phyloP scores from a whole-genome alignment of 225 moss, liverwort and hornwort genomes.

The Neckera pumila region DNA sequence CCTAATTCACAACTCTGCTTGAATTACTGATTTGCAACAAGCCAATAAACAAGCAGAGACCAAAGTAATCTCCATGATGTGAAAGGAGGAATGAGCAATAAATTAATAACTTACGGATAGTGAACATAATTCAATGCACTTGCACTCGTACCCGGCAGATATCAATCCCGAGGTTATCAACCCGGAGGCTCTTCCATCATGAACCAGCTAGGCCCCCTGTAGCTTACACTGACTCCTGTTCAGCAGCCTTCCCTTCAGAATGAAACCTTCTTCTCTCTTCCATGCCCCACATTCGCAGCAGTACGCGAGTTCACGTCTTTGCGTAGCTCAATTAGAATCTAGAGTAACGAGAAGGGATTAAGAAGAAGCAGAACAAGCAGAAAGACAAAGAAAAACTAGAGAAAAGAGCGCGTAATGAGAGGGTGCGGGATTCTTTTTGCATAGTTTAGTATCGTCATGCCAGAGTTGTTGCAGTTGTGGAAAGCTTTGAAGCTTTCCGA shows the following conservation, averaged over 20 bases:
- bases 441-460: background rate
- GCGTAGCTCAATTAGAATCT: background rate
- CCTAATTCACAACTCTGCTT: background rate
- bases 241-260: background rate
- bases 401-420: background rate
- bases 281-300: background rate
- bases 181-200: background rate
- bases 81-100: background rate
- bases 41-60: background rate
- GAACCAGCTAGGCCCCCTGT: background rate
- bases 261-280: background rate
- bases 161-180: background rate
- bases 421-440: background rate
- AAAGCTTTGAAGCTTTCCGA: background rate
- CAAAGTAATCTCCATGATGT: background rate
- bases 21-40: background rate
- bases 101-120: background rate
- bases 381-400: background rate
- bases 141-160: background rate
- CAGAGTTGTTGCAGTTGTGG: background rate
- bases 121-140: background rate
- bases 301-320: background rate
- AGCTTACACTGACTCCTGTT: background rate
- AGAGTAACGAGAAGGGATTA: background rate
- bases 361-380: background rate